Evolutionary conservation across 2,329 filamentous ascomycete genomes (phyloP).

Genomic region (Rhytidhysteron rufulum): DNA sequence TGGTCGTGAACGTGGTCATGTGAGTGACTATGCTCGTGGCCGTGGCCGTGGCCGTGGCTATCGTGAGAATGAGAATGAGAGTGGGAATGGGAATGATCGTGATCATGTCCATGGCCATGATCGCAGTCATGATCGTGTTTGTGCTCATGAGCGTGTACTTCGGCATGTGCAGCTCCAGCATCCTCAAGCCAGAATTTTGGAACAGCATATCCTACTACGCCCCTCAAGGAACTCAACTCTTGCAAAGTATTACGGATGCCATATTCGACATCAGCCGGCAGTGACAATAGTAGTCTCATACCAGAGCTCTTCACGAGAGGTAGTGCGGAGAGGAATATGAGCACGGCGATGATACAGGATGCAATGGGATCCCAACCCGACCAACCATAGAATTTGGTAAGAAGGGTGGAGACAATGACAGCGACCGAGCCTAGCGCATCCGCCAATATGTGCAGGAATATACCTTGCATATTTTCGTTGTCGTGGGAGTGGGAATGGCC

Average conservation of each 20-base stretch:
- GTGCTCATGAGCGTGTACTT: slow-evolving; percentile 40
- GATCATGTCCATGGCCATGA: slow-evolving; percentile 30
- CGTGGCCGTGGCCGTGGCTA: slow-evolving; percentile 28
- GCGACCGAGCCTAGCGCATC: slow-evolving; percentile 93
- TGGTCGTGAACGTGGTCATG: slow-evolving; percentile 23
- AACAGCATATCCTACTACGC: slow-evolving; percentile 79
- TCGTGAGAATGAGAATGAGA: slow-evolving; percentile 24
- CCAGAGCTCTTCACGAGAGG: slow-evolving; percentile 84
- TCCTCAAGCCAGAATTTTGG: slow-evolving; percentile 94
- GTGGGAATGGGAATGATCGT: slow-evolving; percentile 29
- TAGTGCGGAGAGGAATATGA: slow-evolving; percentile 89
- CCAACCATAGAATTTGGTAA: slow-evolving; percentile 87
- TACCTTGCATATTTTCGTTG: slow-evolving; percentile 98
- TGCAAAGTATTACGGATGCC: slow-evolving; percentile 79
- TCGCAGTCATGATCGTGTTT: slow-evolving; percentile 17
- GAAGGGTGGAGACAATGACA: slow-evolving; percentile 84
- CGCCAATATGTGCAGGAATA: slow-evolving; percentile 91
- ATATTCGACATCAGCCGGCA: slow-evolving; percentile 84
- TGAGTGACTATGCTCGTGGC: slow-evolving; percentile 30
- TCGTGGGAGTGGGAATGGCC: slow-evolving; percentile 56
- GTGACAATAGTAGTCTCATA: slow-evolving; percentile 74
- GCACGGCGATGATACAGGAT: slow-evolving; percentile 84
- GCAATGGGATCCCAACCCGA: slow-evolving; percentile 92
- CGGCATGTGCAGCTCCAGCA: slow-evolving; percentile 39
- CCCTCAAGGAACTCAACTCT: slow-evolving; percentile 75